Evolutionary conservation across 1,284 basidiomycete species (phyloP).

Genomic region (Rhodofomes roseus): DNA sequence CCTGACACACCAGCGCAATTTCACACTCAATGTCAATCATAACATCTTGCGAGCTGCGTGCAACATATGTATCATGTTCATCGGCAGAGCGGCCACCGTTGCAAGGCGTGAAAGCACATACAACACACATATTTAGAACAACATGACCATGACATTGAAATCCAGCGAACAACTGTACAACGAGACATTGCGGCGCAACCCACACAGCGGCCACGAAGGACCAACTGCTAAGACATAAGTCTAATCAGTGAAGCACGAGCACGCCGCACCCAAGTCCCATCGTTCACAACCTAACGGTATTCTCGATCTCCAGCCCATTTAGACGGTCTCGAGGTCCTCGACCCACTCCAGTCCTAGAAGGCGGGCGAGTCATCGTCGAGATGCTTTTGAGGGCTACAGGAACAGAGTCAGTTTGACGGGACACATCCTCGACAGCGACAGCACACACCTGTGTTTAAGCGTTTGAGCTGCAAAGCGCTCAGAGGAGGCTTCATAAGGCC

Average conservation of each 20-base stretch:
- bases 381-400: slow-evolving; percentile 74
- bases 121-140: no score
- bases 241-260: slow-evolving; percentile 40
- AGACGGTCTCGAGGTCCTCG: slow-evolving; percentile 87
- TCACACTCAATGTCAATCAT: no score
- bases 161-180: slow-evolving; percentile 50
- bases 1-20: no score
- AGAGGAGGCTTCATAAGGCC: slow-evolving; percentile 20
- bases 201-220: slow-evolving; percentile 67
- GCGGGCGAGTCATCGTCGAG: slow-evolving; percentile 79
- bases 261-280: slow-evolving; percentile 86
- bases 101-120: no score
- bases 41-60: no score
- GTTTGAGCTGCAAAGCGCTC: slow-evolving; percentile 32
- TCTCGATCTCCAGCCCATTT: slow-evolving; percentile 67
- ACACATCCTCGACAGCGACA: slow-evolving; percentile 4
- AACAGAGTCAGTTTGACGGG: slow-evolving; percentile 8
- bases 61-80: no score
- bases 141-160: background rate
- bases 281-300: slow-evolving; percentile 33
- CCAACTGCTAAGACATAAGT: slow-evolving; percentile 36
- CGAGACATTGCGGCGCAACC: slow-evolving; percentile 81
- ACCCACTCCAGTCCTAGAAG: slow-evolving; percentile 65
- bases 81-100: no score
- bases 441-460: slow-evolving; percentile 58